These are phyloP conservation scores for Diaporthe humulicola DNA, from an alignment of 2,329 filamentous ascomycete species.

Conservation along the genomic window DNA sequence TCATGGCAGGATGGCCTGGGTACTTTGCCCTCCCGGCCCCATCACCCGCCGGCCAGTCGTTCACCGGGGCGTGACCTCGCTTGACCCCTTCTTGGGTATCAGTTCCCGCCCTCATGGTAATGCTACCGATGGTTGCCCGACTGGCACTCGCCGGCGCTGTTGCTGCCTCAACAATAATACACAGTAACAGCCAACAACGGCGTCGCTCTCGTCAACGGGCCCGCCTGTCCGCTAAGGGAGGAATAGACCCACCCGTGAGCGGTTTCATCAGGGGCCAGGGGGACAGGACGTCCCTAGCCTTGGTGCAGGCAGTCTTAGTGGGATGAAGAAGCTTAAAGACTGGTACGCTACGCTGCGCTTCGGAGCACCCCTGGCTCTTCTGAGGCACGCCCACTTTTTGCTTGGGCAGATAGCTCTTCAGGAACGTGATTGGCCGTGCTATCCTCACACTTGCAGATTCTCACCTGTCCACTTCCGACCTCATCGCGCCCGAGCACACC, in stretches of 20 bases:
- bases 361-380: constrained; percentile 15
- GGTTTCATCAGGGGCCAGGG: constrained; percentile 39
- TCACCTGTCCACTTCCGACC: constrained; percentile 24
- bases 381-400: constrained; percentile 23
- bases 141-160: neutral
- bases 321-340: constrained; percentile 32
- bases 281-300: constrained; percentile 19
- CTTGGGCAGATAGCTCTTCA: constrained; percentile 40
- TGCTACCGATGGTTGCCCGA: constrained; percentile 29
- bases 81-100: constrained; percentile 7
- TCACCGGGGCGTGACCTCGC: neutral
- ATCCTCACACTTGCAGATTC: constrained; percentile 37
- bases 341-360: constrained; percentile 16
- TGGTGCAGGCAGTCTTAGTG: constrained; percentile 13
- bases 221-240: constrained; percentile 15
- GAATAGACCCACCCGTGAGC: constrained; percentile 29
- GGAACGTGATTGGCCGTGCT: constrained; percentile 43
- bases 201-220: constrained; percentile 8
- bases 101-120: constrained; percentile 26
- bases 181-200: constrained; percentile 13
- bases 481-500: constrained; percentile 35
- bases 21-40: constrained; percentile 10
- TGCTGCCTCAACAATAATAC: constrained; percentile 25
- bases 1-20: constrained; percentile 21
- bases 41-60: constrained; percentile 18